Base-by-base conservation (phyloP, 2,329 filamentous ascomycete genomes). In the Plectosphaerella cucumerina region DNA sequence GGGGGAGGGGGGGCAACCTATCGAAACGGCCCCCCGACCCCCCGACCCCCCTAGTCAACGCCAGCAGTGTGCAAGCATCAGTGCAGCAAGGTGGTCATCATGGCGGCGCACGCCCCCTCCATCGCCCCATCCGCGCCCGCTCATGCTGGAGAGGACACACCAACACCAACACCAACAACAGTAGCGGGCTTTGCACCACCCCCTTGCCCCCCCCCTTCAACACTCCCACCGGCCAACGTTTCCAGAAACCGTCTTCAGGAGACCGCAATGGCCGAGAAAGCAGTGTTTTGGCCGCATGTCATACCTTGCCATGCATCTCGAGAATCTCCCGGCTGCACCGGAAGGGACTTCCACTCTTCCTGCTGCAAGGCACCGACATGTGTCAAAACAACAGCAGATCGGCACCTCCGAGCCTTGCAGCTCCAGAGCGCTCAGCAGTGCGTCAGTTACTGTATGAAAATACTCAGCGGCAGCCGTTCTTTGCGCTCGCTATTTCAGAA, bases 291-390 rank as follows among this genome's bases (percentile, higher is more conserved):
- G 18, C 39, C 18, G n/a, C 39, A 42, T 42, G 39, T 20, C 39
- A 42, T 42, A 18, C 39, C 17, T 20, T 11, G 39, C 17, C 18
- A 42, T 42, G 45, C 45, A 47, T 47, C 18, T 47, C 33, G 34
- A 47, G 45, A 47, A 47, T 47, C 45, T 21, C 31, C 45, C 45
- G 45, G 45, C 45, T 26, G 31, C 45, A 35, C 35, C 45, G 45
- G 31, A 47, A 34, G 45, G n/a, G 23, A 21, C 33, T 35, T 35
- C 33, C 26, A 47, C n/a, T 23, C 17, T 33, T 34, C 18, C 11
- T 34, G 34, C 45, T 47, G 45, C 45, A 47, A 47, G 45, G 45
- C 21, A 47, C 45, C 45, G 20, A 35, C 45, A 17, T 45, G 43
- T 45, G 22, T 31, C 22, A 45, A 45, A 45, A 45, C 22, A 11